These are phyloP conservation scores for Macroventuria anomochaeta DNA, from an alignment of 2,329 filamentous ascomycete species.

Conservation along the genomic window DNA sequence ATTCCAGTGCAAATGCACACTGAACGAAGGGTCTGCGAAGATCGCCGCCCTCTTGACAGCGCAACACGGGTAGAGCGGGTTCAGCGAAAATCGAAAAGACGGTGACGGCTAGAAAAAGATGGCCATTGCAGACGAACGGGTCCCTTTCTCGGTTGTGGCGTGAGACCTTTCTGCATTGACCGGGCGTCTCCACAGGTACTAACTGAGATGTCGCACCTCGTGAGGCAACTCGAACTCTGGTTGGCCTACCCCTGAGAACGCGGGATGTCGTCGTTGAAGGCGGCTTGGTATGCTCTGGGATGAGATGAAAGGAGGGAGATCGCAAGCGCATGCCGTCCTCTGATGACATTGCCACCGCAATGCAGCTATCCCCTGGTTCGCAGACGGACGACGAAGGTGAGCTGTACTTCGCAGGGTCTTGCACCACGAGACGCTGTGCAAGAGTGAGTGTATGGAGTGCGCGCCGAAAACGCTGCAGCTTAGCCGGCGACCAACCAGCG, in stretches of 20 bases:
- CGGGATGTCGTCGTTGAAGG: slow-evolving; percentile 10
- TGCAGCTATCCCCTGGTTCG: slow-evolving; percentile 5
- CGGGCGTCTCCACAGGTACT: slow-evolving; percentile 11
- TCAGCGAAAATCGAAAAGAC: slow-evolving; percentile 20
- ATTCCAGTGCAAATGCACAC: slow-evolving; percentile 4
- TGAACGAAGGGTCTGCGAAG: slow-evolving; percentile 12
- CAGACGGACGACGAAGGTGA: slow-evolving; percentile 1
- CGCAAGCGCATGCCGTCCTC: slow-evolving; percentile 20
- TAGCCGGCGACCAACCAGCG: slow-evolving; percentile 8
- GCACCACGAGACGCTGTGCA: slow-evolving; percentile 7
- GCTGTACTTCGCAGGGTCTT: slow-evolving; percentile 8
- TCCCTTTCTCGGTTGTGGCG: slow-evolving; percentile 18
- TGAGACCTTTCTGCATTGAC: slow-evolving; percentile 13
- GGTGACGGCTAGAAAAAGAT: slow-evolving; percentile 15
- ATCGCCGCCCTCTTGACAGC: slow-evolving; percentile 12
- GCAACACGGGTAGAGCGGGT: slow-evolving; percentile 18
- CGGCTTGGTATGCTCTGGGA: slow-evolving; percentile 15
- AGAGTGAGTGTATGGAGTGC: slow-evolving; percentile 11
- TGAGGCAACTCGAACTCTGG: slow-evolving; percentile 12
- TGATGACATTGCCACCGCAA: slow-evolving; percentile 25
- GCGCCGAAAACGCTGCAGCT: slow-evolving; percentile 11
- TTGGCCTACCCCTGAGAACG: slow-evolving; percentile 18
- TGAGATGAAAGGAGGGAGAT: slow-evolving; percentile 33
- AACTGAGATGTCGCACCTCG: slow-evolving; percentile 8
- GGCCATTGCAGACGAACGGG: slow-evolving; percentile 14